phyloP scores from a whole-genome alignment of 1,139 yeast genomes.

The Protomyces arabidopsidicola region DNA sequence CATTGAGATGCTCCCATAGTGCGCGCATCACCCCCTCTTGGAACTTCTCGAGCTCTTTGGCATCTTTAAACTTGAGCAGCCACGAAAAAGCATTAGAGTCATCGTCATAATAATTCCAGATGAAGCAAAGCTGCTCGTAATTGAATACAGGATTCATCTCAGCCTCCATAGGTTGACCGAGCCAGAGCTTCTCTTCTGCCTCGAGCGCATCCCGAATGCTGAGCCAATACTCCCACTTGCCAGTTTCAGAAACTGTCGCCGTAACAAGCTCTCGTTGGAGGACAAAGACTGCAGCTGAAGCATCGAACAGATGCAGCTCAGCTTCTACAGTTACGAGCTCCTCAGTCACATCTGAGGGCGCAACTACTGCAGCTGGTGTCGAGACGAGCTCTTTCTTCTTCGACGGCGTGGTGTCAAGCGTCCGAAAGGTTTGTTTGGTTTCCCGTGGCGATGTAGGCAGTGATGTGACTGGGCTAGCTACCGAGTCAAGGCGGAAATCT shows the following conservation, averaged over 20 bases:
- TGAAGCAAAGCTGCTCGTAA: slow-evolving; percentile 53
- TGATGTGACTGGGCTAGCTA: slow-evolving; percentile 9
- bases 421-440: slow-evolving; percentile 8
- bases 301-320: slow-evolving; percentile 56
- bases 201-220: slow-evolving; percentile 43
- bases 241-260: slow-evolving; percentile 48
- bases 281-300: slow-evolving; percentile 50
- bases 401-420: slow-evolving; percentile 27
- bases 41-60: slow-evolving; percentile 47
- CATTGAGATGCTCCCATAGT: slow-evolving; percentile 60
- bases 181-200: slow-evolving; percentile 36
- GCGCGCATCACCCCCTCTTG: slow-evolving; percentile 52
- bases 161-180: slow-evolving; percentile 49
- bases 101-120: slow-evolving; percentile 55
- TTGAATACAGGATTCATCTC: slow-evolving; percentile 64
- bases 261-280: slow-evolving; percentile 42
- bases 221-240: slow-evolving; percentile 46
- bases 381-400: slow-evolving; percentile 23
- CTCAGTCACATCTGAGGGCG: slow-evolving; percentile 14
- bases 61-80: slow-evolving; percentile 52
- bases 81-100: slow-evolving; percentile 53
- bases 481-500: slow-evolving; percentile 45
- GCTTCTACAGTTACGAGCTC: slow-evolving; percentile 37
- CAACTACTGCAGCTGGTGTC: slow-evolving; percentile 28
- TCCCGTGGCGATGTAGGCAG: slow-evolving; percentile 30